A percentile compares a stretch with the other conserved stretches of the same genome.
phyloP scores from a whole-genome alignment of 2,329 filamentous ascomycete genomes.

The Sclerotinia sclerotiorum region DNA sequence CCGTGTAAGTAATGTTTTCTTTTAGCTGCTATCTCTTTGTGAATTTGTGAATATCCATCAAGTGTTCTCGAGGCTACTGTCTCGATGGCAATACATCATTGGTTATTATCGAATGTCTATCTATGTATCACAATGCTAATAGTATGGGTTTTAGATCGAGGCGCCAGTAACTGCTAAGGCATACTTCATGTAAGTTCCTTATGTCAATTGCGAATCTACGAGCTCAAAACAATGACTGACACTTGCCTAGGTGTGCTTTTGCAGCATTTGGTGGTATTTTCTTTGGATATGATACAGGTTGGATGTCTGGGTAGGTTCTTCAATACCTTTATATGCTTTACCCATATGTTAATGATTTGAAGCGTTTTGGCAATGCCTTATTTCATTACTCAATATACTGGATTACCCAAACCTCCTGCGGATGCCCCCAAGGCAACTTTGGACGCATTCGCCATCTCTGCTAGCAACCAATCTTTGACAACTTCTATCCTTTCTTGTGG shows the following conservation, averaged over 20 bases:
- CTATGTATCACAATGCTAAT: background rate
- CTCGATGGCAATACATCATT: background rate
- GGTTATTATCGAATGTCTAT: background rate
- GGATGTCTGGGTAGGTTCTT: slow-evolving; percentile 49
- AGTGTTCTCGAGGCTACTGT: background rate
- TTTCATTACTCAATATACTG: slow-evolving; percentile 33
- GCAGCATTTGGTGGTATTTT: slow-evolving; percentile 57
- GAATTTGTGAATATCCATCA: background rate
- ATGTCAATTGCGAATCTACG: background rate
- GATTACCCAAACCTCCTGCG: slow-evolving; percentile 8
- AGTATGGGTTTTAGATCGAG: slow-evolving; percentile 6
- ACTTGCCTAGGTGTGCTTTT: slow-evolving; percentile 54
- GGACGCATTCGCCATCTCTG: slow-evolving; percentile 42
- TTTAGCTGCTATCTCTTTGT: background rate
- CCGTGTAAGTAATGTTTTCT: slow-evolving; percentile 19
- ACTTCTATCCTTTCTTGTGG: slow-evolving; percentile 69
- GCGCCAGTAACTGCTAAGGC: slow-evolving; percentile 19
- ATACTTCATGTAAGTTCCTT: slow-evolving; percentile 17
- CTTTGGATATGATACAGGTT: slow-evolving; percentile 71
- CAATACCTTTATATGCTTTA: no score
- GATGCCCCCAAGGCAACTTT: slow-evolving; percentile 10
- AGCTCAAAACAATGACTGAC: background rate
- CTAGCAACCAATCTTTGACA: slow-evolving; percentile 59
- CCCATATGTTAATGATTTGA: background rate
- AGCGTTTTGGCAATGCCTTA: slow-evolving; percentile 32